phyloP scores from a whole-genome alignment of 2,329 filamentous ascomycete species.

The Aspergillus latus region DNA sequence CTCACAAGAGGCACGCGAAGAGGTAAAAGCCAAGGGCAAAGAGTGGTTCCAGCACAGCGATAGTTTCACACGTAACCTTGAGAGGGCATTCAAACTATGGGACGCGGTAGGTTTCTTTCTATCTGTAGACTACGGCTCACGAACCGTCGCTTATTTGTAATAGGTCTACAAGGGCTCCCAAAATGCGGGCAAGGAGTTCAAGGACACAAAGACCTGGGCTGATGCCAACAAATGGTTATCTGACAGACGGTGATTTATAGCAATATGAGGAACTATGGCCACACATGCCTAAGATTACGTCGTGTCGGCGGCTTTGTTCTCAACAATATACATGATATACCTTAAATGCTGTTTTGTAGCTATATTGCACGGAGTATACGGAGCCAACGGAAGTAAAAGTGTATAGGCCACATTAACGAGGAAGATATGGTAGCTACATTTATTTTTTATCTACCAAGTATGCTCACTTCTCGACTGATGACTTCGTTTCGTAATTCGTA shows the following conservation, averaged over 20 bases:
- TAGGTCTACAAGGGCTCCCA: conserved; percentile 55
- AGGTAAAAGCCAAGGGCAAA: conserved; percentile 54
- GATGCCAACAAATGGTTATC: conserved; percentile 61
- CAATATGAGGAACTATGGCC: not conserved
- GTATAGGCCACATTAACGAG: not conserved
- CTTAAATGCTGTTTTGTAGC: conserved; percentile 14
- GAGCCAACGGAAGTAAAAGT: not conserved
- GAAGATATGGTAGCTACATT: not conserved
- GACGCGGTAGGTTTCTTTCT: conserved; percentile 56
- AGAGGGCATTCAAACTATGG: conserved; percentile 63
- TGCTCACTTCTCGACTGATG: not conserved
- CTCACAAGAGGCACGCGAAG: conserved; percentile 49
- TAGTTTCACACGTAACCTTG: conserved; percentile 58
- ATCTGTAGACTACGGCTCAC: not conserved
- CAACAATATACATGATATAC: conserved; percentile 1
- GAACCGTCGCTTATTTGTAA: no score
- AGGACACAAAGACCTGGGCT: conserved; percentile 57
- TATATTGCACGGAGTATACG: not conserved
- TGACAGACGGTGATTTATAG: conserved; percentile 33
- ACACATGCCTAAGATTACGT: not conserved
- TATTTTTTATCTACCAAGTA: no score
- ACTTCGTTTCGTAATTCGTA: not conserved
- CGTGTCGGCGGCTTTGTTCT: not conserved
- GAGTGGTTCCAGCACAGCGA: conserved; percentile 63
- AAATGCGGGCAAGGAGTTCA: conserved; percentile 52